Percentiles rank a stretch among this genome's conserved stretches.
These are phyloP conservation scores for Dactylellina drechsleri DNA, from an alignment of 2,329 filamentous ascomycete genomes.

Conservation along the genomic window DNA sequence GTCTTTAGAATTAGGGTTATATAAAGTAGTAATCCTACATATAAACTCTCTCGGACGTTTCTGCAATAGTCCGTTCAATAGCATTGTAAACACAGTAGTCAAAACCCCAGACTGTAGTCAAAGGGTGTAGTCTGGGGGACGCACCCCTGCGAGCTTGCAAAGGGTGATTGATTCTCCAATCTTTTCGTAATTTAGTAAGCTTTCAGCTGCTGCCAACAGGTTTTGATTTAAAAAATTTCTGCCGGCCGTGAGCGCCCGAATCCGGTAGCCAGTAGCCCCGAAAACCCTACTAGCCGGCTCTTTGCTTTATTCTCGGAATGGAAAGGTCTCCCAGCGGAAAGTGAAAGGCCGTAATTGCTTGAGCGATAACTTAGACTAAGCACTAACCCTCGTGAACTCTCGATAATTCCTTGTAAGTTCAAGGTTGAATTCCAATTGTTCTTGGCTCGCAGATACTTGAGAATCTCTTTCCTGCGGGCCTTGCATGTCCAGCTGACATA, in stretches of 20 bases:
- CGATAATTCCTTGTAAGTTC: background rate
- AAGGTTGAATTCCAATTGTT: background rate
- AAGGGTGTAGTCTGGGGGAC: too few species aligned
- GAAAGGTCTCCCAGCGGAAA: background rate
- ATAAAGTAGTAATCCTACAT: too few species aligned
- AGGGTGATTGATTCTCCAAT: background rate
- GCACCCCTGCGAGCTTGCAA: too few species aligned
- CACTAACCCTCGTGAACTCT: slow-evolving; percentile 5
- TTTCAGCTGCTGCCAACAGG: slow-evolving; percentile 6
- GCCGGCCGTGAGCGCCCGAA: background rate
- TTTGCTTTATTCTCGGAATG: slow-evolving; percentile 8
- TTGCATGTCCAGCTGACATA: too few species aligned
- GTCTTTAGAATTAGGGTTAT: too few species aligned
- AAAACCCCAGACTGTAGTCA: too few species aligned
- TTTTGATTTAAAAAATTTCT: slow-evolving; percentile 4
- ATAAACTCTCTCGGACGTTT: too few species aligned
- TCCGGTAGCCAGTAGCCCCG: background rate
- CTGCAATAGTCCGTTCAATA: too few species aligned
- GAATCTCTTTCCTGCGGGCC: too few species aligned
- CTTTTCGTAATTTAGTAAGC: slow-evolving; percentile 10
- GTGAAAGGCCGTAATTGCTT: slow-evolving; percentile 15
- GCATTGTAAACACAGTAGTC: slow-evolving; percentile 12
- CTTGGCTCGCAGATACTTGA: background rate
- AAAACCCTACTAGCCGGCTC: too few species aligned
- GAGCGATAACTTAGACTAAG: background rate